These are phyloP conservation scores for Phanerodontia chrysosporium DNA, from an alignment of 768 basidiomycete genomes.

Conservation along the genomic window DNA sequence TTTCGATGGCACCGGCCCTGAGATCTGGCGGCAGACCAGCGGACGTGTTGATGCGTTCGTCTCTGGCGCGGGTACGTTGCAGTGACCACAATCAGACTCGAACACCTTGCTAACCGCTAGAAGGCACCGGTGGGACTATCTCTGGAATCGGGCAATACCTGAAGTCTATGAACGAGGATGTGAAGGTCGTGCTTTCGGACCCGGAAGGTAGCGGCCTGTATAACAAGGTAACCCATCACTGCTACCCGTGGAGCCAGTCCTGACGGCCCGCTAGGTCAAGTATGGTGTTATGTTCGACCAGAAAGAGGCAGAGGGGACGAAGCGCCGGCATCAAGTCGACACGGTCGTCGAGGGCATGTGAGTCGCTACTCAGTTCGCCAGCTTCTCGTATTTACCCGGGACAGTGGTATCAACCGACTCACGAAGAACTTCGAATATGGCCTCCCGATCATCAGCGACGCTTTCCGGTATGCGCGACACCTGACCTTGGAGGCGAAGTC, in stretches of 20 bases:
- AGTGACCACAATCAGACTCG: no score
- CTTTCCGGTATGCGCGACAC: slow-evolving; percentile 56
- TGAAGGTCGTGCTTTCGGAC: slow-evolving; percentile 78
- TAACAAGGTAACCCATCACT: slow-evolving; percentile 62
- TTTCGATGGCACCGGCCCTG: slow-evolving; percentile 85
- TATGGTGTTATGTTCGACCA: slow-evolving; percentile 92
- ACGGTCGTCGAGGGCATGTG: slow-evolving; percentile 94
- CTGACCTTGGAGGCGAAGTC: not conserved
- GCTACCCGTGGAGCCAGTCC: not conserved
- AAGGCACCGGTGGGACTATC: slow-evolving; percentile 95
- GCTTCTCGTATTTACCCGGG: not conserved
- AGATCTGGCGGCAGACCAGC: slow-evolving; percentile 91
- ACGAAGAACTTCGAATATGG: slow-evolving; percentile 89
- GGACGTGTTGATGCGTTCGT: slow-evolving; percentile 83
- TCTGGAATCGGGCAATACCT: slow-evolving; percentile 80
- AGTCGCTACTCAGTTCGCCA: slow-evolving; percentile 13
- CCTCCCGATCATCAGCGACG: slow-evolving; percentile 82
- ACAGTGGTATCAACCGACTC: slow-evolving; percentile 87
- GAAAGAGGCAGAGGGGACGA: slow-evolving; percentile 92
- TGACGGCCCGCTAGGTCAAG: slow-evolving; percentile 51
- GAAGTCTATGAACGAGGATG: slow-evolving; percentile 63
- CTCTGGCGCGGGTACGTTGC: slow-evolving; percentile 75
- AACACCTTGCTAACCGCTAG: not conserved
- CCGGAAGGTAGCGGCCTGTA: slow-evolving; percentile 93
- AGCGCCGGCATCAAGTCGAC: slow-evolving; percentile 90